Percentiles rank a stretch among this genome's conserved stretches.
These are phyloP conservation scores for Grosmannia clavigera DNA, from an alignment of 2,329 filamentous ascomycete genomes.

Conservation along the genomic window DNA sequence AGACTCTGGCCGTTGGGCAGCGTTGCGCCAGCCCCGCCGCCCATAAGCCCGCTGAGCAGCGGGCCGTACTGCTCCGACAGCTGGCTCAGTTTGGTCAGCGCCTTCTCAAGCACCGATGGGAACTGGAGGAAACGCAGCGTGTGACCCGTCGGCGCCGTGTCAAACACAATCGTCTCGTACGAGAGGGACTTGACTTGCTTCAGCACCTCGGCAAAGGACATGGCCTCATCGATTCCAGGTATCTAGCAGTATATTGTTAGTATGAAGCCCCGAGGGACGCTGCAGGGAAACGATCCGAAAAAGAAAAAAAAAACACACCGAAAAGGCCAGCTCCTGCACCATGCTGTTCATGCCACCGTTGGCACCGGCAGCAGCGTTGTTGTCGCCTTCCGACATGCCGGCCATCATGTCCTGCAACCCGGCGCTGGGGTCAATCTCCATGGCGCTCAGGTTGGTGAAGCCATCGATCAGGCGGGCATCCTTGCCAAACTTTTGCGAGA, in stretches of 20 bases:
- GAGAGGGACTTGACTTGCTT: conserved; percentile 99
- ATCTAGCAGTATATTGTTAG: conserved; percentile 45
- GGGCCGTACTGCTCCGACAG: conserved; percentile 90
- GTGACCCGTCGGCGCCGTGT: conserved; percentile 94
- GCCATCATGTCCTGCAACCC: conserved; percentile 92
- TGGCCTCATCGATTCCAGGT: conserved; percentile 95
- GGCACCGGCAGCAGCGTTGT: conserved; percentile 20
- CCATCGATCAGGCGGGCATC: conserved; percentile 87
- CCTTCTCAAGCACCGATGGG: conserved; percentile 94
- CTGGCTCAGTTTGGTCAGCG: conserved; percentile 91
- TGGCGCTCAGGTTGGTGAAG: conserved; percentile 86
- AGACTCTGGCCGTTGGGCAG: conserved; percentile 90
- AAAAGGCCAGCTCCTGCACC: conserved; percentile 98
- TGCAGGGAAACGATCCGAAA: neutral
- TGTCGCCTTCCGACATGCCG: conserved; percentile 54
- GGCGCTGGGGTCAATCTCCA: conserved; percentile 98
- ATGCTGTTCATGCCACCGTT: conserved; percentile 72
- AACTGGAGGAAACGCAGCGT: conserved; percentile 98
- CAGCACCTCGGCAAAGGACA: conserved; percentile 98
- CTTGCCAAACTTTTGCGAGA: conserved; percentile 98
- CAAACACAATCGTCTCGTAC: conserved; percentile 98
- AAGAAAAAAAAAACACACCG: conserved; percentile 40
- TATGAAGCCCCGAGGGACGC: neutral
- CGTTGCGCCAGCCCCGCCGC: conserved; percentile 38
- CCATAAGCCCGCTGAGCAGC: conserved; percentile 86